Evolutionary conservation across 2,329 filamentous ascomycete species (phyloP).

Genomic region (Pseudogymnoascus sp.): DNA sequence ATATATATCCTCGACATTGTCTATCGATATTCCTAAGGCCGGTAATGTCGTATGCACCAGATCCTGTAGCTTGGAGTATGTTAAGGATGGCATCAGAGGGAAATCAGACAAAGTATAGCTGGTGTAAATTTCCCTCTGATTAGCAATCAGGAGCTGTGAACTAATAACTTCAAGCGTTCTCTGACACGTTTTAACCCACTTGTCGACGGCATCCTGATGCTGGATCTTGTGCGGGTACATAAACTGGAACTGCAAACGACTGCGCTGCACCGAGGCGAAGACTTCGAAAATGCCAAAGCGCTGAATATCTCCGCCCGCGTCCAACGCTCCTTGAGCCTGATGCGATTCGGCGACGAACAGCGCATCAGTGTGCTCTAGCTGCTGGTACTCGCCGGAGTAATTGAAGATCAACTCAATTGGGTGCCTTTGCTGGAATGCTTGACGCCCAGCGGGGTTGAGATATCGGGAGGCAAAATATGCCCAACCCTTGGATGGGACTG

Average conservation of each 20-base stretch:
- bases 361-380: conserved; percentile 33
- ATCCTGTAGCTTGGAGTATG: background rate
- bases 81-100: conserved; percentile 12
- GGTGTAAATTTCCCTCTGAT: conserved; percentile 13
- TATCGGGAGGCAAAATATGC: conserved; percentile 32
- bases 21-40: conserved; percentile 2
- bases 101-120: conserved; percentile 12
- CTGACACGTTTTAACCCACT: conserved; percentile 12
- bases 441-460: conserved; percentile 23
- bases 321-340: conserved; percentile 14
- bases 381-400: conserved; percentile 38
- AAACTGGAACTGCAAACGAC: conserved; percentile 15
- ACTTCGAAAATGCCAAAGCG: conserved; percentile 15
- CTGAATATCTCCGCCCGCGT: conserved; percentile 13
- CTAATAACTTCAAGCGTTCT: conserved; percentile 12
- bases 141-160: background rate
- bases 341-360: conserved; percentile 20
- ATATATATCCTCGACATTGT: conserved; percentile 17
- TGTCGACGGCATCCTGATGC: conserved; percentile 12
- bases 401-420: conserved; percentile 42
- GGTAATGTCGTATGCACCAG: conserved; percentile 1
- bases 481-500: conserved; percentile 29
- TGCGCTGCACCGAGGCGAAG: conserved; percentile 13
- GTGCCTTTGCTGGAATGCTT: conserved; percentile 28
- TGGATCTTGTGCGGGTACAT: conserved; percentile 14